Percentiles rank a stretch among this genome's conserved stretches.
Evolutionary conservation across 352 stramenopile genomes (phyloP).

Genomic region (Phytopythium litorale): DNA sequence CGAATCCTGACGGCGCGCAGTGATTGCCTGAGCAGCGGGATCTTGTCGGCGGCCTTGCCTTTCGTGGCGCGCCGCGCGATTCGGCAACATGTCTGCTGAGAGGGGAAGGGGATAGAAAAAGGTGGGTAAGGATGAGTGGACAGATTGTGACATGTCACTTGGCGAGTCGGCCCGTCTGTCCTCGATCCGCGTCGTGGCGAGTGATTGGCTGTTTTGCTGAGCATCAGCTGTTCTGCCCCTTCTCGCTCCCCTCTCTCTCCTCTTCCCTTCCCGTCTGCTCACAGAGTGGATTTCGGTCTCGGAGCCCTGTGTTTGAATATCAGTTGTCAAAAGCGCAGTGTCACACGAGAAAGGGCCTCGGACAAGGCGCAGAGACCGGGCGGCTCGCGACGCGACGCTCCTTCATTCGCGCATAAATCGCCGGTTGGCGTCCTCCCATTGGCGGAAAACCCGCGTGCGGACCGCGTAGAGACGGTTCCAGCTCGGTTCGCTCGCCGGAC

Average conservation of each 20-base stretch:
- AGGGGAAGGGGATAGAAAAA: constrained; percentile 6
- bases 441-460: neutral
- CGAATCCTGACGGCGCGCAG: neutral
- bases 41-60: constrained; percentile 3
- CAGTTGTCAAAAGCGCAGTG: constrained; percentile 1
- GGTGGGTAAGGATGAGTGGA: constrained; percentile 5
- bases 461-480: constrained; percentile 4
- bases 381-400: neutral
- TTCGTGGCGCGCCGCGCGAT: neutral
- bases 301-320: constrained; percentile 2
- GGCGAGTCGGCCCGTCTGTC: neutral
- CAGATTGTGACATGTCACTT: neutral
- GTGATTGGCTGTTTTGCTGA: neutral
- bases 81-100: neutral
- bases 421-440: no score
- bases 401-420: neutral
- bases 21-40: neutral
- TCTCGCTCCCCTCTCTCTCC: neutral
- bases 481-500: neutral
- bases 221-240: neutral
- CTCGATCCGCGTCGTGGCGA: neutral
- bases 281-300: constrained; percentile 2
- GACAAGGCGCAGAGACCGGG: neutral
- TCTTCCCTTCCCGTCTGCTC: neutral
- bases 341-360: constrained; percentile 3